Conservation (phyloP, 73 alveolate species). For the Durusdinium trenchii region DNA sequence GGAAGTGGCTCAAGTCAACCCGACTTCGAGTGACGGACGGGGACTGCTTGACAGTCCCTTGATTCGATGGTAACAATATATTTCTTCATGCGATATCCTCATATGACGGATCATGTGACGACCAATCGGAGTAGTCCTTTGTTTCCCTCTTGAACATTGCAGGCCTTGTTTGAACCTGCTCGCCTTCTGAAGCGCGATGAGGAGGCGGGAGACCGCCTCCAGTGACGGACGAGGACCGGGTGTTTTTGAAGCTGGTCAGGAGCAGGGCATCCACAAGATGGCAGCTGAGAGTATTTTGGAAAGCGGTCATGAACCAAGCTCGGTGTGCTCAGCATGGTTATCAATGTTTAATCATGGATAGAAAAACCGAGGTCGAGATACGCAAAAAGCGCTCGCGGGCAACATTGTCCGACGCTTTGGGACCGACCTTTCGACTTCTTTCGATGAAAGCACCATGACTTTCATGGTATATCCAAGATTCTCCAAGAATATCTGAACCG, state of each 20-base stretch:
- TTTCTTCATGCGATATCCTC: too few species aligned
- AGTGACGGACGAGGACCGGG: not conserved
- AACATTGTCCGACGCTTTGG: not conserved
- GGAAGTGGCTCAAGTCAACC: too few species aligned
- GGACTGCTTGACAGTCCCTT: too few species aligned
- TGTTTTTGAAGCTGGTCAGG: not conserved
- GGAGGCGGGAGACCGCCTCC: not conserved
- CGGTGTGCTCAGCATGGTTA: not conserved
- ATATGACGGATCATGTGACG: too few species aligned
- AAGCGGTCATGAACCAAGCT: not conserved
- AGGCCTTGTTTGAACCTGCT: constrained; percentile 67
- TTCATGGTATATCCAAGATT: not conserved
- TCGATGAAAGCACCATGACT: too few species aligned
- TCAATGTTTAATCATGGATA: not conserved
- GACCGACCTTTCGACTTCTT: not conserved
- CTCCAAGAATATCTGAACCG: not conserved
- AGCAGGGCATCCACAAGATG: constrained; percentile 65
- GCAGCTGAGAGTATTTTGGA: constrained; percentile 50
- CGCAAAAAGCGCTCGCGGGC: constrained; percentile 4
- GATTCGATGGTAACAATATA: too few species aligned
- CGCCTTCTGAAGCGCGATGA: constrained; percentile 34
- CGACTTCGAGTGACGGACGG: too few species aligned
- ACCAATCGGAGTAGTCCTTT: too few species aligned
- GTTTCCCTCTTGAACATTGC: too few species aligned
- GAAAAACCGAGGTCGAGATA: constrained; percentile 19